Evolutionary conservation across 352 stramenopile genomes (phyloP).

Genomic region (Phytopythium kandeliae): DNA sequence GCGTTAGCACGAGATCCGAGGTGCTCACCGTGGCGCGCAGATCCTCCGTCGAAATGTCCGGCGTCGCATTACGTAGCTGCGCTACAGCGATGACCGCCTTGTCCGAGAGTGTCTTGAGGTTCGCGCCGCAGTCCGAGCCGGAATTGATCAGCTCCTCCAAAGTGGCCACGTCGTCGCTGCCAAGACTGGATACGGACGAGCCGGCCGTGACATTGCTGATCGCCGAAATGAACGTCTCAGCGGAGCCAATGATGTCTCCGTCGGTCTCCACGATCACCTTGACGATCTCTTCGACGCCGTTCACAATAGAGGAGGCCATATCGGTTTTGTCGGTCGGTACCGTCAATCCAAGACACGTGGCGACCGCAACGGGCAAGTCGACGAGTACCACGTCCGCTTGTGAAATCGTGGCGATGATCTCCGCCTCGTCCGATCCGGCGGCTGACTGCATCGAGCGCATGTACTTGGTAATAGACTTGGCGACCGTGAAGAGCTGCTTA

Average conservation of each 20-base stretch:
- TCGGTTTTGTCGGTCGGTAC: background rate
- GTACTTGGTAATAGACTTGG: slow-evolving; percentile 2
- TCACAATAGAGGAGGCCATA: slow-evolving; percentile 2
- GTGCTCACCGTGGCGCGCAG: slow-evolving; percentile 17
- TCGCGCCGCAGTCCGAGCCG: slow-evolving; percentile 9
- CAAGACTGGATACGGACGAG: slow-evolving; percentile 3
- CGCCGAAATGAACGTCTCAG: slow-evolving; percentile 1
- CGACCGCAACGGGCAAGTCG: slow-evolving; percentile 45
- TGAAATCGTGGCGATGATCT: slow-evolving; percentile 37
- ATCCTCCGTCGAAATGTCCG: slow-evolving; percentile 10
- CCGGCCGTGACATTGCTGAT: slow-evolving; percentile 4
- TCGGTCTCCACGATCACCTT: slow-evolving; percentile 18
- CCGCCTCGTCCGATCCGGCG: slow-evolving; percentile 32
- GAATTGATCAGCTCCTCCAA: slow-evolving; percentile 23
- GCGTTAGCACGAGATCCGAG: slow-evolving; percentile 20
- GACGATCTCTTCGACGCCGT: slow-evolving; percentile 9
- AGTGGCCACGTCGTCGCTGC: slow-evolving; percentile 1
- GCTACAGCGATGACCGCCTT: slow-evolving; percentile 13
- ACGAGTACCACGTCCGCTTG: slow-evolving; percentile 7
- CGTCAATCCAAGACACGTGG: slow-evolving; percentile 29
- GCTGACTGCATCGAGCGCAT: slow-evolving; percentile 7
- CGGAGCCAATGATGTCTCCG: slow-evolving; percentile 7
- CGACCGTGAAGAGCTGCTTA: slow-evolving; percentile 39
- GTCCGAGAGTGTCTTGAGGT: slow-evolving; percentile 24
- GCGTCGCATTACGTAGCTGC: slow-evolving; percentile 13